Conservation (phyloP, 441 rosid species). For the Arabidopsis hybrid region DNA sequence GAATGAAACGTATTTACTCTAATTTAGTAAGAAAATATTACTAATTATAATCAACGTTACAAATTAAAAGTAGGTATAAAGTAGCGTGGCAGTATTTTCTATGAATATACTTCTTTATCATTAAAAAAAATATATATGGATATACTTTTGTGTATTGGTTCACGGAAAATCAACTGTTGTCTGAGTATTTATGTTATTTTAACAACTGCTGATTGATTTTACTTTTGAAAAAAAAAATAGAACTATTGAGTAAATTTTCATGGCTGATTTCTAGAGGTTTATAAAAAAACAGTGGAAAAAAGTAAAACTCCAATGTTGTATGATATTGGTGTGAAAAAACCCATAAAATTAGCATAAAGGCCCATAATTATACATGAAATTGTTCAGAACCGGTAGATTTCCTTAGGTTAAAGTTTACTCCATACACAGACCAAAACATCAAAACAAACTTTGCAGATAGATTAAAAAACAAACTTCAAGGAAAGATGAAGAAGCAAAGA, state of each 20-base stretch:
- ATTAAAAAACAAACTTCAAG: conserved; percentile 12
- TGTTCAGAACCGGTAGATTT: background rate
- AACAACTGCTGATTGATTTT: too few species aligned
- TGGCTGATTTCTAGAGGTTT: background rate
- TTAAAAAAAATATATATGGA: too few species aligned
- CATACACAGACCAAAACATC: background rate
- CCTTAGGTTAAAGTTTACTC: conserved; percentile 7
- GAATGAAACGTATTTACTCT: too few species aligned
- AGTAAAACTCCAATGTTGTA: conserved; percentile 1
- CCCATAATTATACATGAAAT: conserved; percentile 11
- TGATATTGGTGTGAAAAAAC: background rate
- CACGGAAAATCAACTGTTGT: background rate
- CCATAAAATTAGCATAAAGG: background rate
- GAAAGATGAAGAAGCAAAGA: conserved; percentile 17
- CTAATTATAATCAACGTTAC: too few species aligned
- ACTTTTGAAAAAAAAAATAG: too few species aligned
- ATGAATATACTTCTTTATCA: too few species aligned
- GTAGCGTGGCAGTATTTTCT: too few species aligned
- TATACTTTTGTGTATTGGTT: too few species aligned
- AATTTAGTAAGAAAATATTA: too few species aligned
- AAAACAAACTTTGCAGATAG: conserved; percentile 1
- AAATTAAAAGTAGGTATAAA: too few species aligned
- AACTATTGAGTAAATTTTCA: background rate
- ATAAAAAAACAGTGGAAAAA: background rate
- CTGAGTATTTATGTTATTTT: background rate